Conservation (phyloP, 768 basidiomycete species). For the Leucosporidium scottii region DNA sequence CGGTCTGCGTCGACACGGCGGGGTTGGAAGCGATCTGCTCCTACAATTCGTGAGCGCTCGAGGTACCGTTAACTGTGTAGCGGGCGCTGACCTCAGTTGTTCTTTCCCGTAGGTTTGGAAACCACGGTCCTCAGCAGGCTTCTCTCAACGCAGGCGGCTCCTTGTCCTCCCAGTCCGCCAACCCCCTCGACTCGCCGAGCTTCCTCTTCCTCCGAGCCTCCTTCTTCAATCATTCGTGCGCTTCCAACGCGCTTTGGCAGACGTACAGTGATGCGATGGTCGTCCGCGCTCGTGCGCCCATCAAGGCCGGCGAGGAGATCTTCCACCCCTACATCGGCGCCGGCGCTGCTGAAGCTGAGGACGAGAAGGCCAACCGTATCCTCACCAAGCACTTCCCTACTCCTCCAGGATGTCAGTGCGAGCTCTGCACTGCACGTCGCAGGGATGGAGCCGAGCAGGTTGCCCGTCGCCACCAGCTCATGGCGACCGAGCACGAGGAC, state of each 20-base stretch:
- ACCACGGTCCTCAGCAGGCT: background rate
- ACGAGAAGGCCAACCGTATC: no score
- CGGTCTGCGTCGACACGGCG: background rate
- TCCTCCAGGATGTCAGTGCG: background rate
- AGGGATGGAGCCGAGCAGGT: background rate
- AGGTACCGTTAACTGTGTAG: no score
- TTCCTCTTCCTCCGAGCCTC: constrained; percentile 40
- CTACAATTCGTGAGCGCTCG: constrained; percentile 1
- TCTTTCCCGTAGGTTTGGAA: background rate
- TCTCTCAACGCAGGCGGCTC: no score
- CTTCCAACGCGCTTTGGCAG: constrained; percentile 34
- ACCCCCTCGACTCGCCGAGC: background rate
- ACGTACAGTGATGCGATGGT: constrained; percentile 41
- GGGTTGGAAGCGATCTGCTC: background rate
- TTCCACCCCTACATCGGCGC: constrained; percentile 22
- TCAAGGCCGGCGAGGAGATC: constrained; percentile 39
- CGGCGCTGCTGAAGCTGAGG: background rate
- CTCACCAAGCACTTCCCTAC: background rate
- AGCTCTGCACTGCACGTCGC: background rate
- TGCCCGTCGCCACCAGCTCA: background rate
- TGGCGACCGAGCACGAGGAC: background rate
- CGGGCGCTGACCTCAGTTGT: background rate
- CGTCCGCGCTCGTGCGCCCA: constrained; percentile 36
- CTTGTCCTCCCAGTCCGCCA: background rate
- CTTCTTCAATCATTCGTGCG: constrained; percentile 44